Evolutionary conservation across 2,329 filamentous ascomycete species (phyloP), one percentile per base, ranked within the genome.

Genomic region (Neonectria sp.): DNA sequence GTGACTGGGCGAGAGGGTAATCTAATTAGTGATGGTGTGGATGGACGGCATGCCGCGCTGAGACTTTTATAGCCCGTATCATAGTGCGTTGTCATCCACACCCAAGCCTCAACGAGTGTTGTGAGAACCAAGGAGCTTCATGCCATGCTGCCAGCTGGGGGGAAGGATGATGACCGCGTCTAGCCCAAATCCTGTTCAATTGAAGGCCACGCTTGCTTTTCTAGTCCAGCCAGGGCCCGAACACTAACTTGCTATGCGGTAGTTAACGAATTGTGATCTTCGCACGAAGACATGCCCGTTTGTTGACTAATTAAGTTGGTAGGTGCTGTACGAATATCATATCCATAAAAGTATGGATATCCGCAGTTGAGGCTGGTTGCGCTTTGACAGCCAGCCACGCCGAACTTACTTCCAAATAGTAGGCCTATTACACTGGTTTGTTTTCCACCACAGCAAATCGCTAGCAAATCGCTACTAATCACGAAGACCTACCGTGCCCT

Each of bases 301-400:
- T 40, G 24, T 52, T 49, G 15, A 21, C 33, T 35, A 12, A 21
- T 21, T 21, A 21, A 21, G 12, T 12, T 35, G 33, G 11, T 35
- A 12, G 33, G 6, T 35, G 15, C 15, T n/a, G 15, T 40, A 6
- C n/a, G 37, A 7, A n/a, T 17, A n/a, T 40, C 37, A n/a, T 40
- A 7, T 40, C 37, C 37, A 17, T 40, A 40, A 40, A 12, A 40
- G 35, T 17, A 40, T 33, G 31, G 9, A 33, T 33, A 55, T 40
- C 33, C 31, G 49, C 51, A 60, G 63, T 21, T 17, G 37, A 40
- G 37, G 17, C n/a, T 11, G 35, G 13, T 33, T 35, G 45, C 57
- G 51, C 57, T 57, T 46, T 61, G 45, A 61, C 52, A 66, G 58
- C 37, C 58, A 48, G 53, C 53, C 63, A 57, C 29, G 24, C 46